These are phyloP conservation scores for Carex myosuroides DNA, from an alignment of 176 grass and related monocot species.

Conservation along the genomic window DNA sequence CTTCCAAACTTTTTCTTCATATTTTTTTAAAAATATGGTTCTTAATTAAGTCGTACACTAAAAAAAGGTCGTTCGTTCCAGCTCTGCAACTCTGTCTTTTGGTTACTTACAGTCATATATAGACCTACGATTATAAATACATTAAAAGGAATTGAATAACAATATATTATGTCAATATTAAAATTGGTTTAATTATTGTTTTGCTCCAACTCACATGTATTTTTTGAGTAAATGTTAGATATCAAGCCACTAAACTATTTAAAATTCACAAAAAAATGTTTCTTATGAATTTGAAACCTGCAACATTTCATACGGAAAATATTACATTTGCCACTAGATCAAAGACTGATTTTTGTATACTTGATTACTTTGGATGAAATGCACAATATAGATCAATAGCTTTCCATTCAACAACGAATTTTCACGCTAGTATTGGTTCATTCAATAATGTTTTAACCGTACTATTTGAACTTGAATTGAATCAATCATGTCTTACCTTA, in stretches of 20 bases:
- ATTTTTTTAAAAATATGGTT: not conserved
- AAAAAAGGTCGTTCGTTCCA: not conserved
- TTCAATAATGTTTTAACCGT: not conserved
- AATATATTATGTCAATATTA: not conserved
- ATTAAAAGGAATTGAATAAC: not conserved
- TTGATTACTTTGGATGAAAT: not conserved
- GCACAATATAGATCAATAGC: not conserved
- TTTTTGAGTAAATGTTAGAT: no score
- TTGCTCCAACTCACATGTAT: not conserved
- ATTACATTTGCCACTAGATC: no score
- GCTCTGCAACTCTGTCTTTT: not conserved
- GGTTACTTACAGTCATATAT: not conserved
- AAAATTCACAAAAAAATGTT: no score
- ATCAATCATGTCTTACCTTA: not conserved
- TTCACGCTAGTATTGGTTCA: not conserved
- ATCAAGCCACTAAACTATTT: no score
- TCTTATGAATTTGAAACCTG: no score
- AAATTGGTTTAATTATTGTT: not conserved
- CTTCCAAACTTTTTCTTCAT: no score
- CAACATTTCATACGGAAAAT: no score
- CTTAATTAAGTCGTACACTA: not conserved
- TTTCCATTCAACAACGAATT: not conserved
- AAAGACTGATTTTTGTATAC: no score
- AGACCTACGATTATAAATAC: not conserved
- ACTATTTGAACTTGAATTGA: not conserved